Base-by-base conservation (phyloP, 108 stramenopile genomes). In the Pseudonitzschia pungens region DNA sequence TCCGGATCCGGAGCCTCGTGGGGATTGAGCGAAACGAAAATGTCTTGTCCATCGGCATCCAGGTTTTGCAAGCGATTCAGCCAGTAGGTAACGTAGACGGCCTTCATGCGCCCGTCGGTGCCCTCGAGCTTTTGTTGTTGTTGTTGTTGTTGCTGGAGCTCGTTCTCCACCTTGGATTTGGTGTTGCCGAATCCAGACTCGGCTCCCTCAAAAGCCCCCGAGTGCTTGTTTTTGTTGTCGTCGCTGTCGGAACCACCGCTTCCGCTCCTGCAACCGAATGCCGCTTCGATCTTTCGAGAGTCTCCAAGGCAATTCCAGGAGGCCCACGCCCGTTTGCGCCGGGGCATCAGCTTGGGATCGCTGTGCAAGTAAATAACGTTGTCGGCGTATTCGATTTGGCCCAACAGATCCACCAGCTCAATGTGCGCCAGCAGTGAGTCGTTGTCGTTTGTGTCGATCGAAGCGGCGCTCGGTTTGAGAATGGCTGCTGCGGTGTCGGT, bases 21-120 rank as follows among this genome's bases (percentile, higher is more conserved):
- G 16, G 98, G 98, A 80, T 99, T 99, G 51, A 99, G 81, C 28
- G 96, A 92, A 9, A 98, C 95, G 63, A 99, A 96, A 20, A 96
- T 74, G 54, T 95, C 86, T n/a, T 72, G 72, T 18, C 60, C 60
- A 62, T 10, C 36, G 14, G 85, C 83, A 51, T 82, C 72, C 2
- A 96, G 80, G 73, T 92, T 96, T 78, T 99, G 98, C 31, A 99
- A 77, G 55, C 82, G 86, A 81, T 99, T 99, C 72, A 98, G 82
- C 90, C 93, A 95, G 82, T 99, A 99, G 33, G 97, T 97, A 26
- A 98, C 96, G 70, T 89, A 96, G 26, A 90, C 92, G 28, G 89
- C 89, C 26, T 87, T 81, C 89, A 89, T 90, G 16, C 89, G 84
- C 26, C 85, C 87, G 55, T 85, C 42, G 62, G 81, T 77, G 42